These are phyloP conservation scores for Ascomycota sp. DNA, from an alignment of 2,329 filamentous ascomycete genomes.

Conservation along the genomic window DNA sequence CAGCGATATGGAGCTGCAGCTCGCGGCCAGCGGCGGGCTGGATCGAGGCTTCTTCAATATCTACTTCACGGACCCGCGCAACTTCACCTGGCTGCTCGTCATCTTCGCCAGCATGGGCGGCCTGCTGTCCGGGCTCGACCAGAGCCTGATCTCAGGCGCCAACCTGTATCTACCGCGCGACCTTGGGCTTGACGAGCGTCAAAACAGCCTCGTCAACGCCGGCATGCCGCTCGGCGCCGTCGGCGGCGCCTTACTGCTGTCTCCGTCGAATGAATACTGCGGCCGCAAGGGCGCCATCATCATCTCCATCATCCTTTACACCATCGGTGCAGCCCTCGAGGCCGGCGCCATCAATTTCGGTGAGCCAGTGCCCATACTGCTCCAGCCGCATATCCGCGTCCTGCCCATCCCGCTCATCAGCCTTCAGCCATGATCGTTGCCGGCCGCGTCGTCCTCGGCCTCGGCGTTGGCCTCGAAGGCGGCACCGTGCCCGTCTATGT, in stretches of 20 bases:
- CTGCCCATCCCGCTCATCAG: constrained; percentile 33
- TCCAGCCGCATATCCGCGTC: constrained; percentile 42
- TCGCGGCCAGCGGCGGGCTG: constrained; percentile 12
- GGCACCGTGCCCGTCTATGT: constrained; percentile 57
- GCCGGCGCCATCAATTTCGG: constrained; percentile 44
- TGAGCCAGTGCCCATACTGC: constrained; percentile 21
- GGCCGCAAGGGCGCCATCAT: constrained; percentile 48
- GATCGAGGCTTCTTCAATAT: constrained; percentile 26
- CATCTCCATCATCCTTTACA: constrained; percentile 46
- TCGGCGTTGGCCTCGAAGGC: constrained; percentile 50
- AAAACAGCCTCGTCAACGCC: constrained; percentile 45
- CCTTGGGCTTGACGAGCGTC: constrained; percentile 27
- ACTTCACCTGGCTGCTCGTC: constrained; percentile 45
- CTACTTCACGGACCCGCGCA: constrained; percentile 35
- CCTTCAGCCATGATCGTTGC: constrained; percentile 39
- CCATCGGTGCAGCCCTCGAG: constrained; percentile 43
- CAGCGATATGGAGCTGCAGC: constrained; percentile 18
- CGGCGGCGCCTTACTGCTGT: constrained; percentile 43
- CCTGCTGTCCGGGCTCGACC: constrained; percentile 48
- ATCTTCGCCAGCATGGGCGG: constrained; percentile 57
- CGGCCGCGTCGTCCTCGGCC: constrained; percentile 43
- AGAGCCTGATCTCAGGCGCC: constrained; percentile 49
- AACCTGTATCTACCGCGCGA: constrained; percentile 41
- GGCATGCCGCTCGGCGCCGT: constrained; percentile 53
- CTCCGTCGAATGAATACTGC: constrained; percentile 42